Evolutionary conservation across 257 asterid species (phyloP).

Genomic region (Plantago ovata): DNA sequence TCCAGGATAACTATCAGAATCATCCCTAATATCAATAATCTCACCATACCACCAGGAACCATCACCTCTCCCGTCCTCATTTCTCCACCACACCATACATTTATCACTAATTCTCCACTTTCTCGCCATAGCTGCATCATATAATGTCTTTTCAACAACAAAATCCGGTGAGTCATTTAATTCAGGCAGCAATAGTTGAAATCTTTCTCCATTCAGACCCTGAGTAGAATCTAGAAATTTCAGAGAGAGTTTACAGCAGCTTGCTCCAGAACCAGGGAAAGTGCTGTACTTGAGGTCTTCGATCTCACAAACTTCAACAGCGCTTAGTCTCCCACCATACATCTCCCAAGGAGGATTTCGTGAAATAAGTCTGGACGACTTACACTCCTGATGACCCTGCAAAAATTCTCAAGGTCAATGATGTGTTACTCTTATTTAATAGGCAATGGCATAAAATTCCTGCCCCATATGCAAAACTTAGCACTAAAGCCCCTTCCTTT

Average conservation of each 20-base stretch:
- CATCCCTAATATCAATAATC: conserved; percentile 53
- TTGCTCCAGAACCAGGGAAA: conserved; percentile 82
- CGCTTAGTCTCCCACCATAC: conserved; percentile 43
- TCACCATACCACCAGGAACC: conserved; percentile 84
- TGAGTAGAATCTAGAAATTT: conserved; percentile 50
- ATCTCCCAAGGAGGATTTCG: conserved; percentile 49
- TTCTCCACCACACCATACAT: conserved; percentile 91
- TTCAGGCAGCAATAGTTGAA: conserved; percentile 62
- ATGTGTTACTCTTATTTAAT: neutral
- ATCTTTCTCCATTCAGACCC: conserved; percentile 40
- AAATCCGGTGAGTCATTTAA: conserved; percentile 76
- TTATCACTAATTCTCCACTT: conserved; percentile 59
- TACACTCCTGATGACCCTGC: conserved; percentile 84
- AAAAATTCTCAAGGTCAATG: conserved; percentile 19
- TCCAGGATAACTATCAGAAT: conserved; percentile 57
- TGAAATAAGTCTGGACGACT: conserved; percentile 23
- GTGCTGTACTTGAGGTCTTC: conserved; percentile 58
- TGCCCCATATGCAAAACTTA: neutral
- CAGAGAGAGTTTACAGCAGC: conserved; percentile 74
- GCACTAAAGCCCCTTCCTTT: neutral
- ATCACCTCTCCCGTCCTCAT: conserved; percentile 43
- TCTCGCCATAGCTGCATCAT: conserved; percentile 61
- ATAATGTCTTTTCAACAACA: conserved; percentile 67
- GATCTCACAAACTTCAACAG: conserved; percentile 72
- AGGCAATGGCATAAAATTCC: neutral